These are phyloP conservation scores for Leccinum sublutescens DNA, from an alignment of 768 basidiomycete genomes.

Conservation along the genomic window DNA sequence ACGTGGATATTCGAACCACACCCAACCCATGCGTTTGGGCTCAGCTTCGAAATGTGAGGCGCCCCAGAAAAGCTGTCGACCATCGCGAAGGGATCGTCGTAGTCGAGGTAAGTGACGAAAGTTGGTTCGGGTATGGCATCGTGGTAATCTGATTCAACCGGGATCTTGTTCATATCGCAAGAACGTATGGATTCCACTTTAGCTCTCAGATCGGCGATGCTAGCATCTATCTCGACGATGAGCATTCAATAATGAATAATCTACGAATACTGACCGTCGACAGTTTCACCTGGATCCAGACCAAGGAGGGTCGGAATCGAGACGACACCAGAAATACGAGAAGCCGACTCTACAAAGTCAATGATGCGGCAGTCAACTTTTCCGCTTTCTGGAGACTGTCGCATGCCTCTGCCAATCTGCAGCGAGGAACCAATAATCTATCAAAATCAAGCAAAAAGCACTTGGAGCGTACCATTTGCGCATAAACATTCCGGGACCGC, in stretches of 20 bases:
- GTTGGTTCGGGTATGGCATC: constrained; percentile 51
- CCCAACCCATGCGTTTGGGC: constrained; percentile 72
- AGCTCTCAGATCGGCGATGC: constrained; percentile 46
- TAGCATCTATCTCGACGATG: constrained; percentile 44
- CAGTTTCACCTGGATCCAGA: constrained; percentile 65
- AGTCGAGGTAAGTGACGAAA: constrained; percentile 71
- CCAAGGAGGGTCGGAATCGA: constrained; percentile 85
- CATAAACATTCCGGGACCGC: constrained; percentile 81
- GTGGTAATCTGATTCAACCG: constrained; percentile 19
- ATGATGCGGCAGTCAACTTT: constrained; percentile 87
- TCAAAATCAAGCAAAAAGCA: neutral
- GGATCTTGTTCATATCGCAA: constrained; percentile 1
- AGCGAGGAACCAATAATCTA: neutral
- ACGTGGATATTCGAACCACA: constrained; percentile 72
- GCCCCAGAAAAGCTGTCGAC: constrained; percentile 48
- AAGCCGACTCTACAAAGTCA: constrained; percentile 82
- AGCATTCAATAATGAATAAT: neutral
- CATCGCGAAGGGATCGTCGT: constrained; percentile 70
- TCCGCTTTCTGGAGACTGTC: constrained; percentile 75
- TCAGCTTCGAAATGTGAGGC: constrained; percentile 54
- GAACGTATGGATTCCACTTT: constrained; percentile 30
- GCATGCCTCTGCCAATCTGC: constrained; percentile 93
- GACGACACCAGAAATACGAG: constrained; percentile 66
- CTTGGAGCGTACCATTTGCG: constrained; percentile 73
- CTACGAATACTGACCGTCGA: constrained; percentile 46